Conservation (phyloP, 2,329 filamentous ascomycete species). For the Dryadomyces sulphureus region DNA sequence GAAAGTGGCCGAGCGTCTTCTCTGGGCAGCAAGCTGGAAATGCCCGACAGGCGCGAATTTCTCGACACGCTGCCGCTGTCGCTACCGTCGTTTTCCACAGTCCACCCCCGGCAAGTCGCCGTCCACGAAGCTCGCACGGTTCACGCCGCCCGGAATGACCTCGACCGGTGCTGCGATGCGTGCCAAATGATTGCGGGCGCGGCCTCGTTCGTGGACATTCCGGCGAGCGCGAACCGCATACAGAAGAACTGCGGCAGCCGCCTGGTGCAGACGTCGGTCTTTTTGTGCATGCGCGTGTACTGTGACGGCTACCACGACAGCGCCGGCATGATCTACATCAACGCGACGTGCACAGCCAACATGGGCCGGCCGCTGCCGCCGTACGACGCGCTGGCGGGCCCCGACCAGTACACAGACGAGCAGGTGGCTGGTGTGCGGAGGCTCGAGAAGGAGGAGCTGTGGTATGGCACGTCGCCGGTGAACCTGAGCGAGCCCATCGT, state of each 20-base stretch:
- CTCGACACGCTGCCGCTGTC: too few species aligned
- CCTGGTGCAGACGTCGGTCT: constrained; percentile 13
- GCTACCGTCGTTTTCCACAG: too few species aligned
- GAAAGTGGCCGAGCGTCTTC: background rate
- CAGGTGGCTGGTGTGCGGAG: constrained; percentile 17
- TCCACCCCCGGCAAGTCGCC: too few species aligned
- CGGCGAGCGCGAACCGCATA: background rate
- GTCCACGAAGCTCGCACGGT: too few species aligned
- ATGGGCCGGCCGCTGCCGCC: constrained; percentile 17
- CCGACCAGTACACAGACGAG: constrained; percentile 18
- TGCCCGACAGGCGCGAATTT: too few species aligned
- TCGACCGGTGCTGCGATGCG: background rate
- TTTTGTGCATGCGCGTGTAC: constrained; percentile 22
- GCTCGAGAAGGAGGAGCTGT: constrained; percentile 17
- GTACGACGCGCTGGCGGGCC: constrained; percentile 15
- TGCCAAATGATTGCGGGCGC: constrained; percentile 4
- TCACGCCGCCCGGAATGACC: background rate
- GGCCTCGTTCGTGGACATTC: background rate
- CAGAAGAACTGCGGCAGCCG: constrained; percentile 5
- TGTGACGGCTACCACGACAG: constrained; percentile 14
- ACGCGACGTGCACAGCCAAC: constrained; percentile 19
- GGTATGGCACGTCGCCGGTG: background rate
- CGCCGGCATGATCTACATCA: constrained; percentile 15
- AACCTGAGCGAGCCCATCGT: constrained; percentile 19
- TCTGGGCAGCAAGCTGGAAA: too few species aligned